These are phyloP conservation scores for Aspergillus sclerotiicarbonarius DNA, from an alignment of 495 filamentous ascomycete species.

Conservation along the genomic window DNA sequence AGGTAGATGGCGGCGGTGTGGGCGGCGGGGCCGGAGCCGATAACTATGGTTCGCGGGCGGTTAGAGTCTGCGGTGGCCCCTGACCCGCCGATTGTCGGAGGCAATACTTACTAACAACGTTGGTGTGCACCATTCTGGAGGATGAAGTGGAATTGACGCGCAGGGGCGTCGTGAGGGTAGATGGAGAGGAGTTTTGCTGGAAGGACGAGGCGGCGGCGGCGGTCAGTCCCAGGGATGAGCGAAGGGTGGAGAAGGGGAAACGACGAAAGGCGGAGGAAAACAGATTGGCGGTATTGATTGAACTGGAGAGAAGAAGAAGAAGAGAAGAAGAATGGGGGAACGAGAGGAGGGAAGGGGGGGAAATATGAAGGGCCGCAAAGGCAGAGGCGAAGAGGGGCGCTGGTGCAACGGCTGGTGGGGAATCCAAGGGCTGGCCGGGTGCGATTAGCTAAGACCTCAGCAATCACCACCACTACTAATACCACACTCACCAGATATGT, in stretches of 20 bases:
- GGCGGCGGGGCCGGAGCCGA: slow-evolving; percentile 93
- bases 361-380: slow-evolving; percentile 14
- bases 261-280: slow-evolving; percentile 78
- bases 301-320: slow-evolving; percentile 6
- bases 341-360: slow-evolving; percentile 4
- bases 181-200: slow-evolving; percentile 51
- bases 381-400: slow-evolving; percentile 22
- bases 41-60: slow-evolving; percentile 40
- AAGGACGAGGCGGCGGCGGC: slow-evolving; percentile 64
- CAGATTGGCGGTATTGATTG: slow-evolving; percentile 60
- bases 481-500: not conserved
- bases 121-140: slow-evolving; percentile 70
- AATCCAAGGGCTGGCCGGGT: slow-evolving; percentile 14
- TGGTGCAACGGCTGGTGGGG: not conserved
- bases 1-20: slow-evolving; percentile 97
- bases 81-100: slow-evolving; percentile 27
- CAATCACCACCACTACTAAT: not conserved
- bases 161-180: slow-evolving; percentile 41
- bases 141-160: slow-evolving; percentile 37
- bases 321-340: slow-evolving; percentile 4
- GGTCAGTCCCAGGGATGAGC: slow-evolving; percentile 58
- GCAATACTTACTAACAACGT: slow-evolving; percentile 67
- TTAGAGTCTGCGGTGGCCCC: slow-evolving; percentile 42
- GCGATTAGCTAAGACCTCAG: slow-evolving; percentile 20
- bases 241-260: slow-evolving; percentile 57